Base-by-base conservation (phyloP, 2,329 filamentous ascomycete genomes). In the Plenodomus biglobosus region DNA sequence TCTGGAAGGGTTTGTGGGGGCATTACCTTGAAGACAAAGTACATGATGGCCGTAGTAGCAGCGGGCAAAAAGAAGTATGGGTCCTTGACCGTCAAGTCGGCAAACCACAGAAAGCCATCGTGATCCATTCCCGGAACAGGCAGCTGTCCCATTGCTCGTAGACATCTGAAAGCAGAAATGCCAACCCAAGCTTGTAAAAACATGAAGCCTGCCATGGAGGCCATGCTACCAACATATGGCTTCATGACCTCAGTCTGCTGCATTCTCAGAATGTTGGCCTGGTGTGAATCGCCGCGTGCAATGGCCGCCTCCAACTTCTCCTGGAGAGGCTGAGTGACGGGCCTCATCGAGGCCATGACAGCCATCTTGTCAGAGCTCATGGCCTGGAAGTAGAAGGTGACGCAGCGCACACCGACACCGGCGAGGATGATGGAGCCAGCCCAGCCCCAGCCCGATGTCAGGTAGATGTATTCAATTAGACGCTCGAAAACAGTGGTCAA, bases 391-490 rank as follows among this genome's bases (percentile, higher is more conserved):
- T 53, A 50, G n/a, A 86, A 84, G 62, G 94, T 77, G 40, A 76
- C 65, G 8, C 79, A 49, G 52, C 92, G 88, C 51, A 92, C 74
- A 6, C 84, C 49, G 1, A 91, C 27, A 27, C 87, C 85, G 0
- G 86, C 81, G 3, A 79, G 71, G 38, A 86, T 72, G 61, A 96
- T 87, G 50, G 88, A 83, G 1, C 77, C 85, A 79, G 88, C 91
- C 94, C 94, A 97, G 11, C 90, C 89, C 46, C 90, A 73, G 30
- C 87, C 90, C 6, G 68, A 75, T 60, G 80, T 86, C 52, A 96
- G 78, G 73, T 99, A 90, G 35, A 95, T 68, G 67, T 92, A 85
- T 76, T 99, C 94, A 10, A 97, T 75, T 2, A 83, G 18, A 79
- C 81, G 92, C 74, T 96, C 80, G 71, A 94, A 84, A 15, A 83